Conservation (phyloP, 495 filamentous ascomycete species). For the Annulohypoxylon moriforme region DNA sequence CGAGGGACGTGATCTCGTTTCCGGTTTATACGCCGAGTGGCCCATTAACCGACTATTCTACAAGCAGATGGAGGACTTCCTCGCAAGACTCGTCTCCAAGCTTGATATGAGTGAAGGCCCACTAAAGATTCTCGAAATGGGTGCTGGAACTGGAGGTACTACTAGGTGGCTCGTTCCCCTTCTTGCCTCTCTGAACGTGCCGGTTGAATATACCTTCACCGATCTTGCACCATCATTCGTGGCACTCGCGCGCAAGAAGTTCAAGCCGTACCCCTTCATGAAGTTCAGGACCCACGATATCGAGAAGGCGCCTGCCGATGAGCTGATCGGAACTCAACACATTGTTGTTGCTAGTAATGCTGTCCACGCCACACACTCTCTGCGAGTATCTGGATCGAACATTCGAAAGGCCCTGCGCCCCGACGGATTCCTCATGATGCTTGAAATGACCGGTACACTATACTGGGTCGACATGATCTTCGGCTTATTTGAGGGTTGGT, state of each 20-base stretch:
- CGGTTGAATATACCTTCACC: conserved; percentile 64
- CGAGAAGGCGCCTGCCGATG: conserved; percentile 51
- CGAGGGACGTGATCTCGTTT: conserved; percentile 59
- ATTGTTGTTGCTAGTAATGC: conserved; percentile 60
- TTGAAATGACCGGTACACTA: conserved; percentile 59
- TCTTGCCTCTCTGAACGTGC: conserved; percentile 50
- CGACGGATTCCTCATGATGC: conserved; percentile 58
- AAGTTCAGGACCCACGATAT: conserved; percentile 54
- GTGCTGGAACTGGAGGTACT: conserved; percentile 60
- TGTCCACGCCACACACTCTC: conserved; percentile 60
- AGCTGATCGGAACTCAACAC: conserved; percentile 53
- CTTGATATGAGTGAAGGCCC: conserved; percentile 37
- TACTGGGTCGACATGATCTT: conserved; percentile 63
- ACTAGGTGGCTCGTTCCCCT: conserved; percentile 50
- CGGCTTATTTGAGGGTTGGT: conserved; percentile 66
- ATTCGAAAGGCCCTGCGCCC: conserved; percentile 53
- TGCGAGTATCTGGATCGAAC: conserved; percentile 46
- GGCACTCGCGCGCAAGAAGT: conserved; percentile 47
- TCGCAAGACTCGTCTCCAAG: conserved; percentile 48
- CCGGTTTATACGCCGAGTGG: conserved; percentile 58
- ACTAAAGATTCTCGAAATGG: conserved; percentile 57
- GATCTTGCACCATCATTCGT: conserved; percentile 59
- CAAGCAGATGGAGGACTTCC: conserved; percentile 59
- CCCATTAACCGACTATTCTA: conserved; percentile 54
- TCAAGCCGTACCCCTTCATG: conserved; percentile 51